Base-by-base conservation (phyloP, 2,329 filamentous ascomycete genomes). In the Colletotrichum aenigma region DNA sequence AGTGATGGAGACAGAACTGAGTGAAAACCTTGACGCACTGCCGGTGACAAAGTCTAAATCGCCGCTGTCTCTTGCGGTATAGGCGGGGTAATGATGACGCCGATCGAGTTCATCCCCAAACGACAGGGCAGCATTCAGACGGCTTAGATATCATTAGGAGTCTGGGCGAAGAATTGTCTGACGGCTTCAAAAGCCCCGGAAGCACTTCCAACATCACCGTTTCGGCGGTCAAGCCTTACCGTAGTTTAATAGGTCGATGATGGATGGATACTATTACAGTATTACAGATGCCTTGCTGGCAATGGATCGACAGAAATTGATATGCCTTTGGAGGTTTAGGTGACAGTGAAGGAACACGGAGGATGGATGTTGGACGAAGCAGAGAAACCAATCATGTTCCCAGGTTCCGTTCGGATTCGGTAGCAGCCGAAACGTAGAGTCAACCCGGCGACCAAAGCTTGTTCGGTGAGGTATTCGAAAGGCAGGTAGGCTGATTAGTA, bases 401-500 rank as follows among this genome's bases (percentile, higher is more conserved):
- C 30, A 58, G 16, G 10, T 73, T 34, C 58, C 18, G 38, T 64
- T 72, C 73, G 73, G 69, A 75, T 58, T 75, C 64, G 64, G 64
- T 69, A 68, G 64, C 65, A 73, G 70, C 73, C 64, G 73, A 75
- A 73, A 75, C 64, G 62, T 70, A 73, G 7, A 66, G 65, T 55
- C 43, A 73, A 18, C 70, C 58, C 32, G 28, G 56, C 64, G 34
- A 56, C 36, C 73, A 73, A 73, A 73, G 73, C 69, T 73, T 73
- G 16, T 32, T 55, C 32, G 48, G n/a, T 65, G 36, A 55, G 61
- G 28, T 36, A 38, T 38, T 38, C 36, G 36, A 18, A 38, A 38
- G 36, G 36, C 36, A 38, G 18, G 38, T 43, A 43, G 43, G 43
- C 38, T 48, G 10, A 48, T 21, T 48, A 13, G 10, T 7, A 48